Evolutionary conservation across 768 basidiomycete species (phyloP).

Genomic region (Candolleomyces eurysporus): DNA sequence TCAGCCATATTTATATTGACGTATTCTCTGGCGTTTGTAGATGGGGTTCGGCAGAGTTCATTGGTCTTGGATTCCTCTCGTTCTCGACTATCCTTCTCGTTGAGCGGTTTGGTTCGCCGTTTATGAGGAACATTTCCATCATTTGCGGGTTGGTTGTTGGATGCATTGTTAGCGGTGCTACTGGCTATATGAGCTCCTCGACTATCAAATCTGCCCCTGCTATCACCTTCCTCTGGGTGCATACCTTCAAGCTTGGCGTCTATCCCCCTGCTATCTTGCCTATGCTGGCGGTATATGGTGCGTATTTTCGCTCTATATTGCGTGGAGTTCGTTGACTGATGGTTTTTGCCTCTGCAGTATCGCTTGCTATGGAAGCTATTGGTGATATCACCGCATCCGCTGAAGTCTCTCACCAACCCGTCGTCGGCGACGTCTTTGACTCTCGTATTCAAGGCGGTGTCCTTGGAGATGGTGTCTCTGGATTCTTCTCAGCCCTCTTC

Average conservation of each 20-base stretch:
- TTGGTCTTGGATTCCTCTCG: conserved; percentile 84
- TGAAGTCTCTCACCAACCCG: conserved; percentile 74
- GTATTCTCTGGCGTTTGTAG: conserved; percentile 21
- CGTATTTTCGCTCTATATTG: too few relatives aligned
- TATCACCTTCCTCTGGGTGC: conserved; percentile 84
- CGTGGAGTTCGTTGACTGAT: neutral
- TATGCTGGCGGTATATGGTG: conserved; percentile 38
- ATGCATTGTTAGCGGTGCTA: conserved; percentile 76
- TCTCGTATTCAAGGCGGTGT: conserved; percentile 82
- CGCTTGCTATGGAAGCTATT: conserved; percentile 79
- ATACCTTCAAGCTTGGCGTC: conserved; percentile 72
- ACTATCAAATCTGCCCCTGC: conserved; percentile 66
- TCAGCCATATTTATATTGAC: neutral
- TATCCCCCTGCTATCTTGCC: conserved; percentile 67
- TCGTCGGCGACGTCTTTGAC: conserved; percentile 77
- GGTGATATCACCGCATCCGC: conserved; percentile 83
- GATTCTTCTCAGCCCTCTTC: conserved; percentile 76
- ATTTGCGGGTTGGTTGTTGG: conserved; percentile 75
- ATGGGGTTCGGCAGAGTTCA: conserved; percentile 83
- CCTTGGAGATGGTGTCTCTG: conserved; percentile 77
- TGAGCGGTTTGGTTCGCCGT: conserved; percentile 82
- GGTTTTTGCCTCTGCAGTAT: conserved; percentile 39
- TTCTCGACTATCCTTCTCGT: conserved; percentile 75
- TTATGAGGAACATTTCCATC: conserved; percentile 77
- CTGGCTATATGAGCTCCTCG: conserved; percentile 72